Percentiles rank a stretch among this genome's conserved stretches.
Evolutionary conservation across 352 stramenopile species (phyloP).

Genomic region (Pythium grandisporangium): DNA sequence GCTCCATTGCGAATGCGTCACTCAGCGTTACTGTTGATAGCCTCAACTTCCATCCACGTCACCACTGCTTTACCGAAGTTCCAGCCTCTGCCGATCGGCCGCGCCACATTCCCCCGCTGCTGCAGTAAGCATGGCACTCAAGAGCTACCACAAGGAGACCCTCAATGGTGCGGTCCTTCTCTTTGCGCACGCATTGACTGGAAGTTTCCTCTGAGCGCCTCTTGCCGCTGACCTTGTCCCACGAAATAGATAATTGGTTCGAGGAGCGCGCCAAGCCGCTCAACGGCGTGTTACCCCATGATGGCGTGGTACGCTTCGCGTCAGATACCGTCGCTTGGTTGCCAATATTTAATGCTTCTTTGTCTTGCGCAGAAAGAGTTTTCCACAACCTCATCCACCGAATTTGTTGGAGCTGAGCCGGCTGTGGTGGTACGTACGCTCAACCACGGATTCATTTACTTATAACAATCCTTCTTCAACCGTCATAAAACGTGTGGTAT

Average conservation of each 20-base stretch:
- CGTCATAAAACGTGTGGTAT: no score
- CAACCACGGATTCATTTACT: no score
- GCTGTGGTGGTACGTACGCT: constrained; percentile 16
- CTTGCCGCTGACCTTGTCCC: neutral
- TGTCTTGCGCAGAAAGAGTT: constrained; percentile 55
- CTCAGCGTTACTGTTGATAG: no score
- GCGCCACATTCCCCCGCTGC: no score
- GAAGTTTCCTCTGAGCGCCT: neutral
- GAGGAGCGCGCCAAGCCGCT: constrained; percentile 57
- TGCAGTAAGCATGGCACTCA: constrained; percentile 75
- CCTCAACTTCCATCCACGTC: no score
- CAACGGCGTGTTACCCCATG: constrained; percentile 53
- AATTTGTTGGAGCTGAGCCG: constrained; percentile 35
- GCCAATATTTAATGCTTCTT: no score
- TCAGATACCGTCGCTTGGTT: no score
- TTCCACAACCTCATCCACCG: constrained; percentile 33
- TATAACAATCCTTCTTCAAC: no score
- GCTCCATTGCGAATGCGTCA: no score
- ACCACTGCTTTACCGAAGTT: no score
- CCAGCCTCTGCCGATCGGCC: no score
- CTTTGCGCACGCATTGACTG: no score
- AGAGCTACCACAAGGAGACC: constrained; percentile 74
- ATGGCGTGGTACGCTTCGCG: constrained; percentile 43
- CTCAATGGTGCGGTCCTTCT: constrained; percentile 34
- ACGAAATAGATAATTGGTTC: constrained; percentile 79